These are phyloP conservation scores for Apiotrichum siamense DNA, from an alignment of 1,284 basidiomycete genomes.

Conservation along the genomic window DNA sequence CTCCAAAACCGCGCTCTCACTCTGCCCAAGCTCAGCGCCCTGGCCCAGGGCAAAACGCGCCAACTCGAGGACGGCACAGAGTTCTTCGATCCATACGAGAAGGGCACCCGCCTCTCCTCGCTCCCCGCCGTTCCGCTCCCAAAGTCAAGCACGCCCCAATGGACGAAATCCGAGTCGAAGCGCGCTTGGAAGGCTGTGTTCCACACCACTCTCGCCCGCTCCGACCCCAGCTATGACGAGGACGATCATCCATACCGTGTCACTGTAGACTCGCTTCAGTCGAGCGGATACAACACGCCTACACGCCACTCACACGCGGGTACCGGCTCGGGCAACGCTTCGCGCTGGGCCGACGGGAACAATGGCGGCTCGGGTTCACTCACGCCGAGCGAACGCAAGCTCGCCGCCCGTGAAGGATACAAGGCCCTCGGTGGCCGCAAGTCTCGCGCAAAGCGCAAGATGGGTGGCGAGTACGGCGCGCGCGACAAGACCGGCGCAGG, in stretches of 20 bases:
- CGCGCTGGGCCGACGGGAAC: constrained; percentile 32
- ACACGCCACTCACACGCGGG: constrained; percentile 44
- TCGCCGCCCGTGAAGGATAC: constrained; percentile 80
- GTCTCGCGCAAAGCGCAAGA: constrained; percentile 55
- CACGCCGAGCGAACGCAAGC: constrained; percentile 58
- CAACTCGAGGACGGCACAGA: constrained; percentile 42
- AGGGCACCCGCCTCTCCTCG: constrained; percentile 47
- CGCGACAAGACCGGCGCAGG: constrained; percentile 37
- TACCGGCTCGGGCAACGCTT: constrained; percentile 31
- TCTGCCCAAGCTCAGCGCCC: constrained; percentile 46
- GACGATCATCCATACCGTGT: constrained; percentile 39
- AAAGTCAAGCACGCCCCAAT: constrained; percentile 38
- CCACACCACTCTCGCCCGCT: constrained; percentile 35
- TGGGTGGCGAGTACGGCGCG: constrained; percentile 40
- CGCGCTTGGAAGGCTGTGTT: constrained; percentile 40
- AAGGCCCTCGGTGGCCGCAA: constrained; percentile 82
- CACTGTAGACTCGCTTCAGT: constrained; percentile 38
- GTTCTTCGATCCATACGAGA: constrained; percentile 48
- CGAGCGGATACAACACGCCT: constrained; percentile 70
- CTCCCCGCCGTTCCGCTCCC: constrained; percentile 52
- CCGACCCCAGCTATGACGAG: constrained; percentile 22
- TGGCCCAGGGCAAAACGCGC: constrained; percentile 44
- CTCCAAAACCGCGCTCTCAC: constrained; percentile 54
- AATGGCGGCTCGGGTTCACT: constrained; percentile 44
- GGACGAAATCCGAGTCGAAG: constrained; percentile 49